Evolutionary conservation across 768 basidiomycete species (phyloP).

Genomic region (Mycena rebaudengoi): DNA sequence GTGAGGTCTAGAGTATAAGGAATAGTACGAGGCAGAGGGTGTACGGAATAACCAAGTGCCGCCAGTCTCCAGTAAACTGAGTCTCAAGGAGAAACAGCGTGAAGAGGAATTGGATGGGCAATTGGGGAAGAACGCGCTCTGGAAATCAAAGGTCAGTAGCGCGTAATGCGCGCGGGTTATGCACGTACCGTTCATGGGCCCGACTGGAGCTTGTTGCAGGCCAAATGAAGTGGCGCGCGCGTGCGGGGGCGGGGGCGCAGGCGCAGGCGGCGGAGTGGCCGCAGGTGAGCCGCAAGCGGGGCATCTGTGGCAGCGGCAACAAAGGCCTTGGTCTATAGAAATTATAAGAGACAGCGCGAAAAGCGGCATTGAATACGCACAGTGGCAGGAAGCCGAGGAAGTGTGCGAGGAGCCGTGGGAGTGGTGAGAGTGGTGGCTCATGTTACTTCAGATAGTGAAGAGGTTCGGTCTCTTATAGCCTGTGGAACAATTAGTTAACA

Average conservation of each 20-base stretch:
- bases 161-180: neutral
- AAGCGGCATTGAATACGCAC: neutral
- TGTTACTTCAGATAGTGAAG: neutral
- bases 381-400: neutral
- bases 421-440: neutral
- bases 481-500: too few relatives aligned
- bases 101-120: conserved; percentile 2
- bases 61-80: conserved; percentile 9
- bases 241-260: neutral
- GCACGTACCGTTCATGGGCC: neutral
- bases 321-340: neutral
- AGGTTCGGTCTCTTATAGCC: too few relatives aligned
- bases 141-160: neutral
- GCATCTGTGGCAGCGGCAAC: conserved; percentile 2
- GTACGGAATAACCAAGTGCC: conserved; percentile 1
- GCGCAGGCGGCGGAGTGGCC: neutral
- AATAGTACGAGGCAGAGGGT: neutral
- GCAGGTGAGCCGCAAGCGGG: neutral
- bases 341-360: neutral
- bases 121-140: neutral
- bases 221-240: neutral
- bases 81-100: conserved; percentile 4
- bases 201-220: neutral
- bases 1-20: too few relatives aligned
- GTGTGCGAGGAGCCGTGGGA: conserved; percentile 11